Conservation (phyloP, 352 stramenopile species). For the Phytophthora sansomeana region DNA sequence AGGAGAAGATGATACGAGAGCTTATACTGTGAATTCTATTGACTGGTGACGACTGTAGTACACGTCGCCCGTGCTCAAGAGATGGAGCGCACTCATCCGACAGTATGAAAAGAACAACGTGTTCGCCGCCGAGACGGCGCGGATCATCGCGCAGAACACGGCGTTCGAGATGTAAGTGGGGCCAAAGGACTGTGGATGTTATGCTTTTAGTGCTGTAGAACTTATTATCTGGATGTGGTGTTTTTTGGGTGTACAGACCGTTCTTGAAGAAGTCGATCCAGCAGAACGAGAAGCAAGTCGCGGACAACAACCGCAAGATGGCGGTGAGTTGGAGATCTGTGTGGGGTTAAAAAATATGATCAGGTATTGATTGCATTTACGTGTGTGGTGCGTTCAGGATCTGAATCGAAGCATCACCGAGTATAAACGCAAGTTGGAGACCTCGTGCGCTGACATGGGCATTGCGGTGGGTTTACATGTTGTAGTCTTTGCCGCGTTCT, state of each 20-base stretch:
- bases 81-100: constrained; percentile 70
- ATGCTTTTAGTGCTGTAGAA: neutral
- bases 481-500: neutral
- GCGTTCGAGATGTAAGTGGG: constrained; percentile 77
- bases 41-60: constrained; percentile 47
- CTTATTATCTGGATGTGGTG: constrained; percentile 4
- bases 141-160: constrained; percentile 79
- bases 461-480: constrained; percentile 50
- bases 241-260: constrained; percentile 48
- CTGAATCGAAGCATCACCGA: constrained; percentile 74
- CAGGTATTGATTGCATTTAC: constrained; percentile 7
- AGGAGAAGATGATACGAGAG: constrained; percentile 1
- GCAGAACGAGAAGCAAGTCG: constrained; percentile 84
- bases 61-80: constrained; percentile 76
- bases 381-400: constrained; percentile 42
- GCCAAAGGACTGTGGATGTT: neutral
- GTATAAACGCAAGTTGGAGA: constrained; percentile 75
- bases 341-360: neutral
- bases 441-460: constrained; percentile 62
- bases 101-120: constrained; percentile 86
- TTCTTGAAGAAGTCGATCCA: constrained; percentile 81
- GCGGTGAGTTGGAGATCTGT: constrained; percentile 40
- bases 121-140: constrained; percentile 75
- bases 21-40: neutral
- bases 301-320: constrained; percentile 84